Conservation (phyloP, 768 basidiomycete genomes). For the Paxillus rubicundulus region DNA sequence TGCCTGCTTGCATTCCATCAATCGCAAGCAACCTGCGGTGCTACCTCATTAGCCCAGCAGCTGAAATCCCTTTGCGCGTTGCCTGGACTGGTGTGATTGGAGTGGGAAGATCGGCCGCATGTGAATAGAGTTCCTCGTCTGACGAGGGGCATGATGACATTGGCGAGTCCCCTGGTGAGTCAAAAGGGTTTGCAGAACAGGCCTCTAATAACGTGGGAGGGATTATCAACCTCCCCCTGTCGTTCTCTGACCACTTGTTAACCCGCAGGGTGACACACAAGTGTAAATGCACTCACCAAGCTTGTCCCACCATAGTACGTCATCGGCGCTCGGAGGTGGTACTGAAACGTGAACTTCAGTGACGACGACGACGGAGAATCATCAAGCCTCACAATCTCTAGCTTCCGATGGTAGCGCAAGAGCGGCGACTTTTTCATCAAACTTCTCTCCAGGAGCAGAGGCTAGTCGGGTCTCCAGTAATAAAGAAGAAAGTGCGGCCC, state of each 20-base stretch:
- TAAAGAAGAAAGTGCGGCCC: slow-evolving; percentile 62
- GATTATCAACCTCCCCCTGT: slow-evolving; percentile 18
- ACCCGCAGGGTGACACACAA: background rate
- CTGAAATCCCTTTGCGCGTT: background rate
- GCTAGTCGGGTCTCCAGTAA: slow-evolving; percentile 64
- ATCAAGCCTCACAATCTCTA: slow-evolving; percentile 29
- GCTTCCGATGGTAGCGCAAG: slow-evolving; percentile 48
- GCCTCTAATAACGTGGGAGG: slow-evolving; percentile 43
- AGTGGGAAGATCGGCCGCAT: slow-evolving; percentile 67
- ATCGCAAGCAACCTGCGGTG: background rate
- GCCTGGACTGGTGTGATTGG: slow-evolving; percentile 51
- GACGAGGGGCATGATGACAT: slow-evolving; percentile 76
- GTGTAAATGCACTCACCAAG: slow-evolving; percentile 46
- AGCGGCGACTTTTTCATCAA: slow-evolving; percentile 67
- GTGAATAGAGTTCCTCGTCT: slow-evolving; percentile 79
- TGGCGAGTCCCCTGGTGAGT: slow-evolving; percentile 62
- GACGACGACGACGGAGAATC: background rate
- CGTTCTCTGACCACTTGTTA: slow-evolving; percentile 12
- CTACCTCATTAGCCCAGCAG: slow-evolving; percentile 11
- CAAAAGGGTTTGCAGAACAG: slow-evolving; percentile 65
- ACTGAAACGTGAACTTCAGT: slow-evolving; percentile 43
- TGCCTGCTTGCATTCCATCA: background rate
- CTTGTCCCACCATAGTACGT: slow-evolving; percentile 74
- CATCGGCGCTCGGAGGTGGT: slow-evolving; percentile 82
- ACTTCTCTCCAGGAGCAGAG: slow-evolving; percentile 60